These are phyloP conservation scores for Talaromyces sp. DNA, from an alignment of 2,329 filamentous ascomycete genomes.

Conservation along the genomic window DNA sequence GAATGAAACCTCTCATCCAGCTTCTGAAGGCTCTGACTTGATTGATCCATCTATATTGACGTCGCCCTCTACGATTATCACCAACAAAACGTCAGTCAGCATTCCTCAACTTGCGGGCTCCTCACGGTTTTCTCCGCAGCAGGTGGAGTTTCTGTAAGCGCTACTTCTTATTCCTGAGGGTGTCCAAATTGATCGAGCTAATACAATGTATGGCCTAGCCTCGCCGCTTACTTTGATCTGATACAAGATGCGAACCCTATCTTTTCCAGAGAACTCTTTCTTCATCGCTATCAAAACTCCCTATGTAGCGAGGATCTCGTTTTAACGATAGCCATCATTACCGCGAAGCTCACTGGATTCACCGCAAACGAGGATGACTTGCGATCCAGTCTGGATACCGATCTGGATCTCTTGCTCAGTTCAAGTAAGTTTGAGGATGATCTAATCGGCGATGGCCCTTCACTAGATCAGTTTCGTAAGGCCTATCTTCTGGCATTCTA, in stretches of 20 bases:
- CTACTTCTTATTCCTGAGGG: neutral
- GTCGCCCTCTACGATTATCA: neutral
- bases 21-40: neutral
- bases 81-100: neutral
- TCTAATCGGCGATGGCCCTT: neutral
- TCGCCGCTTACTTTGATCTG: neutral
- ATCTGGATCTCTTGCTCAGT: neutral
- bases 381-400: neutral
- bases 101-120: neutral
- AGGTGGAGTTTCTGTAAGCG: neutral
- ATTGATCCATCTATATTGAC: neutral
- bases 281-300: neutral
- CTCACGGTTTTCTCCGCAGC: neutral
- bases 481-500: conserved; percentile 38
- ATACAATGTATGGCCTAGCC: neutral
- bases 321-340: neutral
- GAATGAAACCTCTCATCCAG: neutral
- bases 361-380: neutral
- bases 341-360: neutral
- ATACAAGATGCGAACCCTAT: neutral
- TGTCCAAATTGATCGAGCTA: neutral
- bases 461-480: conserved; percentile 31
- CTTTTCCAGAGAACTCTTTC: neutral
- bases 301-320: neutral
- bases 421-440: neutral